Base-by-base conservation (phyloP, 1,284 basidiomycete genomes). In the Lignosus rhinocerotis region DNA sequence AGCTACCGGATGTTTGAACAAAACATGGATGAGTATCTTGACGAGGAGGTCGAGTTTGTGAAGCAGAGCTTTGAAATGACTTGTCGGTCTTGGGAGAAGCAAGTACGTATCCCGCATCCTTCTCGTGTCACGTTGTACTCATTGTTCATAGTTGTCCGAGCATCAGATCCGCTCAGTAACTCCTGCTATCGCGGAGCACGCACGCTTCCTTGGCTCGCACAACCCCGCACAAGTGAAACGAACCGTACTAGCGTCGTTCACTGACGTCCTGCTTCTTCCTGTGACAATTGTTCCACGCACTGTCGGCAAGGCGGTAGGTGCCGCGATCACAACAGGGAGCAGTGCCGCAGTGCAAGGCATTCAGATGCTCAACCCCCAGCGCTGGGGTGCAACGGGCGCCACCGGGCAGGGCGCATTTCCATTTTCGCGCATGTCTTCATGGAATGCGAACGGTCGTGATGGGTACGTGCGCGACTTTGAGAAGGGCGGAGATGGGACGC, bases 21-120 rank as follows among this genome's bases (percentile, higher is more conserved):
- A 2, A 92, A 96, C 71, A 94, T 98, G 90, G 94, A 96, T 70
- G 96, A 97, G 67, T 99, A 99, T 69, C 86, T 99, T 2, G 89
- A 94, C 59, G 94, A 97, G 69, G 97, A 99, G 73, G 82, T 90
- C 6, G 94, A 96, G 57, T 86, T 84, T 68, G 82, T 94, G 50
- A 93, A 93, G 67, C 79, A 79, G 6, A 78, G 81, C 0, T 86
- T 98, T 59, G 88, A 93, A 49, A 76, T 75, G 1, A 90, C 92
- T 21, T 95, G 91, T 70, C 84, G 86, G 57, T 79, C 78, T 1
- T 98, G 94, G 94, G 87, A 95, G 56, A 77, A 74, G 16, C 81
- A 90, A 72, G 87, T 90, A 51, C 16, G 73, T 64, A 6, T 34
- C 12, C 44, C 38, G 32, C 38, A 25, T 16, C 51, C 43, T 17